Evolutionary conservation across 2,329 filamentous ascomycete genomes (phyloP).

Genomic region (Aureobasidium leucospermi): DNA sequence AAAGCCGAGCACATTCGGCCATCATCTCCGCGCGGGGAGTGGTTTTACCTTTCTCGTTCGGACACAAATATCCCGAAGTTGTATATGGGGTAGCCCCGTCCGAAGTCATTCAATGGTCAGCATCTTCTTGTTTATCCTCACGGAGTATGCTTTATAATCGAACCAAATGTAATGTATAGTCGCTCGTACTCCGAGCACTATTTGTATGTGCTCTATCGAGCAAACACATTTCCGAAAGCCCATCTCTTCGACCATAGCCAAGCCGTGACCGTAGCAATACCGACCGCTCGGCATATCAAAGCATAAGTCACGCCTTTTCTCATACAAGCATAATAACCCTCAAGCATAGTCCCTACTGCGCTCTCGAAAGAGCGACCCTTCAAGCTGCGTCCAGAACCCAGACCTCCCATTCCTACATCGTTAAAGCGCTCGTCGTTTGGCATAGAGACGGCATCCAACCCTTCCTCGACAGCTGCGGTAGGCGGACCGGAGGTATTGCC

Average conservation of each 20-base stretch:
- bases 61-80: not conserved
- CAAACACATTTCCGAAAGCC: not conserved
- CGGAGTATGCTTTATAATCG: too few relatives aligned
- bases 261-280: conserved; percentile 16
- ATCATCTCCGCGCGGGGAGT: not conserved
- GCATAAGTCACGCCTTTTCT: conserved; percentile 39
- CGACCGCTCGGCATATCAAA: conserved; percentile 29
- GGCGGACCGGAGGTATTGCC: conserved; percentile 9
- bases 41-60: not conserved
- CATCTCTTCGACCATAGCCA: conserved; percentile 7
- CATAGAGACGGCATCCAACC: conserved; percentile 21
- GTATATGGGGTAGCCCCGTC: not conserved
- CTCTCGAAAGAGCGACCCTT: conserved; percentile 26
- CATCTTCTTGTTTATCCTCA: not conserved
- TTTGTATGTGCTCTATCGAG: not conserved
- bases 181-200: not conserved
- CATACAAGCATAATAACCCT: conserved; percentile 47
- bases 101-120: conserved; percentile 1
- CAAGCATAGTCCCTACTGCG: conserved; percentile 42
- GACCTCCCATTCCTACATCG: conserved; percentile 10
- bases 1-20: not conserved
- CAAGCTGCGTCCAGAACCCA: conserved; percentile 16
- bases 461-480: conserved; percentile 21
- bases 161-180: not conserved
- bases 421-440: conserved; percentile 13